These are phyloP conservation scores for Phaeophleospora eucalypticola DNA, from an alignment of 2,329 filamentous ascomycete genomes.

Conservation along the genomic window DNA sequence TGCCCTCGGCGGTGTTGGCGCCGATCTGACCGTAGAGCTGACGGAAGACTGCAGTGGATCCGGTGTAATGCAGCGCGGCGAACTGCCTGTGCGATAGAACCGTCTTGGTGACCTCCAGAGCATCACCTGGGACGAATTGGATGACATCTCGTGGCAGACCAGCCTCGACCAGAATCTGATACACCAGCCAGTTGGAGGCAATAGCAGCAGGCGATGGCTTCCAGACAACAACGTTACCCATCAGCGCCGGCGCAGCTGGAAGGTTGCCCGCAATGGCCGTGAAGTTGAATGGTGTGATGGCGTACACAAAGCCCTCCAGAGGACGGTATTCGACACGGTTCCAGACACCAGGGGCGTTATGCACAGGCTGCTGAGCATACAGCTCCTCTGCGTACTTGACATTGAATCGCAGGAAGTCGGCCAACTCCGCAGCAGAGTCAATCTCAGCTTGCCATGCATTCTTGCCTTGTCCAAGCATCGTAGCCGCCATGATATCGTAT, in stretches of 20 bases:
- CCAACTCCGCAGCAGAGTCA: slow-evolving; percentile 85
- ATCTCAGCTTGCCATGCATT: slow-evolving; percentile 99
- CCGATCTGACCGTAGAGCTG: slow-evolving; percentile 84
- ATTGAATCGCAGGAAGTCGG: slow-evolving; percentile 86
- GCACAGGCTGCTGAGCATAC: slow-evolving; percentile 79
- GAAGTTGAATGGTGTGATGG: slow-evolving; percentile 94
- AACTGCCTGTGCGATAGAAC: slow-evolving; percentile 76
- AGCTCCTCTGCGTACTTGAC: slow-evolving; percentile 90
- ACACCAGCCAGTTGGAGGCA: slow-evolving; percentile 84
- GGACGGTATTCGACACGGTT: slow-evolving; percentile 87
- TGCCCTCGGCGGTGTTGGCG: slow-evolving; percentile 71
- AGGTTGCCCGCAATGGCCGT: slow-evolving; percentile 91
- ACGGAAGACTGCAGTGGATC: slow-evolving; percentile 87
- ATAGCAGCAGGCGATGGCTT: slow-evolving; percentile 90
- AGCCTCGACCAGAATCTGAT: slow-evolving; percentile 86
- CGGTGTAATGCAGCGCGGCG: slow-evolving; percentile 90
- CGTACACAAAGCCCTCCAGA: slow-evolving; percentile 93
- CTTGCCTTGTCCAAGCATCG: slow-evolving; percentile 95
- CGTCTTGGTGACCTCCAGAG: slow-evolving; percentile 74
- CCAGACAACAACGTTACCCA: slow-evolving; percentile 95
- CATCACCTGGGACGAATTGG: slow-evolving; percentile 87
- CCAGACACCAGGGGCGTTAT: slow-evolving; percentile 82
- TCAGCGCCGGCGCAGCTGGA: slow-evolving; percentile 72
- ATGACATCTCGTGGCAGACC: slow-evolving; percentile 86
- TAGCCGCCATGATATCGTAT: slow-evolving; percentile 93